Evolutionary conservation across 2,329 filamentous ascomycete species (phyloP), one percentile per base, ranked within the genome.

Genomic region (Basipetospora chlamydospora): DNA sequence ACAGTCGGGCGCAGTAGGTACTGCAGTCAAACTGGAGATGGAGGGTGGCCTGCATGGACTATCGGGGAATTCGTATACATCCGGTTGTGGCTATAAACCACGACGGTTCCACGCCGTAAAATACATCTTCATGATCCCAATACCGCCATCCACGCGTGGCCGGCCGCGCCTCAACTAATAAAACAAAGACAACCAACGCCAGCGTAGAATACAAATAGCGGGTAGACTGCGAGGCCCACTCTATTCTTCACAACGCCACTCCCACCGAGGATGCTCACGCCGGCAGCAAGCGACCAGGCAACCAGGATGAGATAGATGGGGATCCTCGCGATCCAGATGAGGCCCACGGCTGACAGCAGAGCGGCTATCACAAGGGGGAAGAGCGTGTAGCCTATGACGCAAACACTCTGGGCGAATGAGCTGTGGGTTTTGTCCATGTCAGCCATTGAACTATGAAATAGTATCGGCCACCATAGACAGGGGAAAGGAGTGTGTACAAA

Each of bases 331-430:
- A 96, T 81, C 47, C 75, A 80, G 28, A 77, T 80, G 6, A 96
- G 68, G 35, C 74, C 69, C 22, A 98, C 53, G 1, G 88, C 88
- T 39, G 86, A 94, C 44, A 98, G 73, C 35, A 95, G 63, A 2
- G 88, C 77, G 6, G 92, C 92, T 46, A 98, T 82, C 48, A 96
- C 90, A 37, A 98, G 73, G 2, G 90, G 90, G 61, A 98, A 98
- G 39, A 98, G 73, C 1, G 90, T 98, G 59, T 98, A 98, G 31
- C 90, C 90, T 54, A 98, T 98, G 49, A 98, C 92, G 58, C 87
- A 96, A 46, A 98, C 74, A 40, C 86, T 93, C 59, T 98, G 90
- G 52, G 93, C 90, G 57, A 98, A 98, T 13, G 90, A 95, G 50
- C 88, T 96, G 53, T 35, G 20, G 22, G 22, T 23, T 23, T 23